Evolutionary conservation across 2,329 filamentous ascomycete species (phyloP), one percentile per base, ranked within the genome.

Genomic region (Mycosphaerella sp.): DNA sequence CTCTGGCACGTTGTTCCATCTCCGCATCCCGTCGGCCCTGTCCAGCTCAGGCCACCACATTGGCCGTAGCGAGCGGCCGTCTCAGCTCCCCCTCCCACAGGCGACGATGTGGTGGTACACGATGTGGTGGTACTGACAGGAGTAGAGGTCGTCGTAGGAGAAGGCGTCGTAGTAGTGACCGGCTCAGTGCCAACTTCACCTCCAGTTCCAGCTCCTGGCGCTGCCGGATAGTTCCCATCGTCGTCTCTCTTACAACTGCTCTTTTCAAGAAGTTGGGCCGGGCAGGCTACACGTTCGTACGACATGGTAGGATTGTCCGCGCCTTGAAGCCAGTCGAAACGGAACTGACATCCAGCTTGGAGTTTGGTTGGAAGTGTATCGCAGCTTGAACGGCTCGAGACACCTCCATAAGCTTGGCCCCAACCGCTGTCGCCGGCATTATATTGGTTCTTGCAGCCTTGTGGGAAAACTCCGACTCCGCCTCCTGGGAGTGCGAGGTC

Each of bases 401-500:
- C 37, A 9, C 37, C 37, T 9, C 37, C 37, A 18, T 40, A 40
- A 17, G 16, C n/a, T 8, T 17, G 37, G 10, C 37, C 37, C 37
- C 37, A 40, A 6, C 37, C 37, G 17, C 4, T 17, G 4, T 5
- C 3, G 16, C n/a, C n/a, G 3, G 37, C 37, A 9, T 16, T 17
- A 10, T 40, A 40, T 10, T 40, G 37, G 8, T 18, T 16, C 37
- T 40, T 3, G 16, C 37, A 40, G 37, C 37, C 37, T 40, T 16
- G 16, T 4, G 37, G 37, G 37, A 40, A 40, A 40, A 16, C 71
- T 42, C 79, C 79, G 16, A 79, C 73, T 25, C 79, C 79, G 50
- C 79, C 79, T 13, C 79, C 79, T 41, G 67, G 60, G 47, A 72
- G 67, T 27, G 68, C 67, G 50, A 83, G 62, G 66, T 83, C 79